Conservation (phyloP, 768 basidiomycete genomes). For the Rubroboletus satanas region DNA sequence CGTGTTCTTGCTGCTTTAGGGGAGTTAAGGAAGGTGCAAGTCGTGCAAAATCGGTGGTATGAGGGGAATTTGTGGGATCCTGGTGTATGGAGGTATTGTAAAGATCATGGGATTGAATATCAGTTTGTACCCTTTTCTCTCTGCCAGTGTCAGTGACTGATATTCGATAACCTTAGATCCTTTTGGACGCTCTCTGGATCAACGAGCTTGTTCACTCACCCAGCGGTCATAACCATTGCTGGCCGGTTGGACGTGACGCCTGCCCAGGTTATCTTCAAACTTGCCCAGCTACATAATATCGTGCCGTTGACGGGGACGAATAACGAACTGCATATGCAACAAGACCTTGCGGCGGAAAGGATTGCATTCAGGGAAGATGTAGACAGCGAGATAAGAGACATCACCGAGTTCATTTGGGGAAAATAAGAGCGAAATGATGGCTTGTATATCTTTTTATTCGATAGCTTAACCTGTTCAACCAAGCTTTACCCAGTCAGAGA, state of each 20-base stretch:
- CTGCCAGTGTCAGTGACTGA: background rate
- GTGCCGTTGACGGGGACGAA: constrained; percentile 77
- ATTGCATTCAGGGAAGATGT: constrained; percentile 34
- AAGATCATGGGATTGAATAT: constrained; percentile 59
- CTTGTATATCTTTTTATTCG: background rate
- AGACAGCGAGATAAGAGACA: constrained; percentile 19
- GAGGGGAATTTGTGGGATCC: constrained; percentile 76
- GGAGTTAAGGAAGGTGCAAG: constrained; percentile 54
- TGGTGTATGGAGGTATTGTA: constrained; percentile 62
- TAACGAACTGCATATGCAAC: constrained; percentile 59
- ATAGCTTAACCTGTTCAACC: background rate
- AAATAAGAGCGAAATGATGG: constrained; percentile 5
- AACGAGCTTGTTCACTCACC: constrained; percentile 53
- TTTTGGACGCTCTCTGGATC: constrained; percentile 89
- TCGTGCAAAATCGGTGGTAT: constrained; percentile 86
- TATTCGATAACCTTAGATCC: constrained; percentile 43
- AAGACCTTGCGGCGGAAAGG: constrained; percentile 50
- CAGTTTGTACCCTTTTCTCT: constrained; percentile 44
- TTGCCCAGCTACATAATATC: constrained; percentile 64
- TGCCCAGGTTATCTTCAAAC: constrained; percentile 63
- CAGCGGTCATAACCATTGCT: constrained; percentile 43
- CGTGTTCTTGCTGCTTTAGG: constrained; percentile 49
- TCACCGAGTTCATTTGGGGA: constrained; percentile 31
- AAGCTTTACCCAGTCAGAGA: background rate
- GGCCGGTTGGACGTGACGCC: constrained; percentile 48